Conservation (phyloP, 2,329 filamentous ascomycete genomes). For the Scorias spongiosa region DNA sequence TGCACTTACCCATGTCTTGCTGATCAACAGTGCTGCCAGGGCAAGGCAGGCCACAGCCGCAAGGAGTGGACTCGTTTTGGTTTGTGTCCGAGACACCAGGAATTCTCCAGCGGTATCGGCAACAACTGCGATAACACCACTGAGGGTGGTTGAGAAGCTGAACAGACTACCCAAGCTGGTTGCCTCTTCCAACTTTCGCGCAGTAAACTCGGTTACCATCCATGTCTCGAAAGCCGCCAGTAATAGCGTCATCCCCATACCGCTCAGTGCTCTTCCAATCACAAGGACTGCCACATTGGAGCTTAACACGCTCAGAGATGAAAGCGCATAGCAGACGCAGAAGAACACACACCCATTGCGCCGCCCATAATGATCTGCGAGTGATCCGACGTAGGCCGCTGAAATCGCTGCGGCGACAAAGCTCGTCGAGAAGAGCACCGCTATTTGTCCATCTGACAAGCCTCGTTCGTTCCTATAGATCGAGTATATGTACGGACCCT, state of each 20-base stretch:
- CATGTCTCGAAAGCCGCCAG: conserved; percentile 47
- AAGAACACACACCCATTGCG: conserved; percentile 39
- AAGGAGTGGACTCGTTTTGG: conserved; percentile 38
- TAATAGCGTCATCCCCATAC: conserved; percentile 40
- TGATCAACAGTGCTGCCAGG: conserved; percentile 32
- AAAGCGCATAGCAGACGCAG: conserved; percentile 38
- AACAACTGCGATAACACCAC: conserved; percentile 40
- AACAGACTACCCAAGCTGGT: conserved; percentile 37
- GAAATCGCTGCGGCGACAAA: conserved; percentile 36
- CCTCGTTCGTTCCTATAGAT: conserved; percentile 38
- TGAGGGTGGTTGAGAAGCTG: conserved; percentile 37
- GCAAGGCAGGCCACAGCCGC: conserved; percentile 30
- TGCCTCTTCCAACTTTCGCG: conserved; percentile 26
- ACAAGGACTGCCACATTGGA: conserved; percentile 33
- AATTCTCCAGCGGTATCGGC: conserved; percentile 39
- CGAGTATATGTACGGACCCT: conserved; percentile 37
- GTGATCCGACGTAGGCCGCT: conserved; percentile 33
- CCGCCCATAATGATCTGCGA: conserved; percentile 37
- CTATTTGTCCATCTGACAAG: conserved; percentile 31
- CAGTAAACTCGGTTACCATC: conserved; percentile 44
- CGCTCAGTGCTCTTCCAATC: conserved; percentile 38
- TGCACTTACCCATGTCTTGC: conserved; percentile 32
- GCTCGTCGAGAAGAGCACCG: conserved; percentile 30
- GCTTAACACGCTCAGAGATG: conserved; percentile 37
- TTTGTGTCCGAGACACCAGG: conserved; percentile 33